A percentile compares a stretch with the other conserved stretches of the same genome.
These are phyloP conservation scores for Aspergillus fructus DNA, from an alignment of 2,329 filamentous ascomycete genomes.

Conservation along the genomic window DNA sequence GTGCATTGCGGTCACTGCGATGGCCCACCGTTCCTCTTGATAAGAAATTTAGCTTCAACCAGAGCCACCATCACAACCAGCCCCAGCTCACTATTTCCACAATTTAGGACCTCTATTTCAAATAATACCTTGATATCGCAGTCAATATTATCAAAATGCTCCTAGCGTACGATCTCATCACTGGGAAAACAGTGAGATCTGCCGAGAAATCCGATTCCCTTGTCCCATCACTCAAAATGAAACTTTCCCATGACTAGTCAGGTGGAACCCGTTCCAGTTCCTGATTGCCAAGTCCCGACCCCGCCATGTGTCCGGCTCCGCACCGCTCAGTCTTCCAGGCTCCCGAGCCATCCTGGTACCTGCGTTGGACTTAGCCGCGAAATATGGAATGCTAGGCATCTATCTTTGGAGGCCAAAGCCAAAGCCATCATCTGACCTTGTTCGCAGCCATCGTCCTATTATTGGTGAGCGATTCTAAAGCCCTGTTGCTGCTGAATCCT, in stretches of 20 bases:
- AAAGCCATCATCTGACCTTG: neutral
- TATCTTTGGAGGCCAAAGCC: neutral
- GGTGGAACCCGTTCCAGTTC: constrained; percentile 5
- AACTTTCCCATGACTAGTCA: constrained; percentile 5
- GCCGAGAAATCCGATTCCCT: neutral
- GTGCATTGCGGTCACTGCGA: neutral
- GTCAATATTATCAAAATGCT: too few relatives aligned
- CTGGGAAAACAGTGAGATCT: neutral
- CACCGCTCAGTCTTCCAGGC: neutral
- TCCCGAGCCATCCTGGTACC: constrained; percentile 1
- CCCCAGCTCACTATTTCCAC: neutral
- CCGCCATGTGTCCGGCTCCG: constrained; percentile 6
- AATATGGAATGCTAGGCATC: neutral
- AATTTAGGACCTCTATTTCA: too few relatives aligned
- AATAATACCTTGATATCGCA: too few relatives aligned
- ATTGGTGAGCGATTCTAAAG: neutral
- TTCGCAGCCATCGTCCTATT: neutral
- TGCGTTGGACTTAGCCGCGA: neutral
- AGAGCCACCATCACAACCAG: neutral
- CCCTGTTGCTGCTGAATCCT: neutral
- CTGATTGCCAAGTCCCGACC: constrained; percentile 8
- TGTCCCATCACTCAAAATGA: constrained; percentile 4
- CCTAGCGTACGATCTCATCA: too few relatives aligned
- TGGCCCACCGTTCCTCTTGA: constrained; percentile 13
- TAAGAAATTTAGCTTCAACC: neutral